These are phyloP conservation scores for Inga laurina DNA, from an alignment of 306 rosid genomes.

Conservation along the genomic window DNA sequence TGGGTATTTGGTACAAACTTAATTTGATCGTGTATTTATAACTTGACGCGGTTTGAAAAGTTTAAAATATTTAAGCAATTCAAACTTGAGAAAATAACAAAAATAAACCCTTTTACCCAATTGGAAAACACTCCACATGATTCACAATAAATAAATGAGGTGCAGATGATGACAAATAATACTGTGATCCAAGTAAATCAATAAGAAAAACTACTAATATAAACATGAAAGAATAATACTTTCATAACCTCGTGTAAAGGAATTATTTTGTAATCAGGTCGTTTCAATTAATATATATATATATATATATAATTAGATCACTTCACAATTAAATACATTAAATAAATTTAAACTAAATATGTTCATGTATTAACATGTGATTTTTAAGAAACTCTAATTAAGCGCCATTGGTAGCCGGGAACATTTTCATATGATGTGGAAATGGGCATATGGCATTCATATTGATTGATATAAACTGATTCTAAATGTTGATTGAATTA, in stretches of 20 bases:
- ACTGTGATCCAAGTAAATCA: not conserved
- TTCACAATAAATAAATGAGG: not conserved
- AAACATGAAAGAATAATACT: not conserved
- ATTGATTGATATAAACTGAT: not conserved
- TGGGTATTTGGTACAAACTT: not conserved
- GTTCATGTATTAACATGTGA: not conserved
- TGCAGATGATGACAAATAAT: not conserved
- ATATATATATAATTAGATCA: too few species aligned
- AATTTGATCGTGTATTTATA: not conserved
- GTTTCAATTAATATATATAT: too few species aligned
- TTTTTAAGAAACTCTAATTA: not conserved
- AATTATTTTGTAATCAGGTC: too few species aligned
- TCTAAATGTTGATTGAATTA: not conserved
- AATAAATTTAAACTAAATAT: not conserved
- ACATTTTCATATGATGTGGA: not conserved
- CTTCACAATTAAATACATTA: too few species aligned
- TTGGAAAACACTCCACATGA: not conserved
- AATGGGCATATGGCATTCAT: not conserved
- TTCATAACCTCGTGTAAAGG: not conserved
- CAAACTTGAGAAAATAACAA: not conserved
- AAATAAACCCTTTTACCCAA: not conserved
- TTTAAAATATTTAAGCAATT: not conserved
- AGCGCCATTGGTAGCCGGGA: not conserved
- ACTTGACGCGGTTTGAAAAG: not conserved
- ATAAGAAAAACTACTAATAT: not conserved